Conservation (phyloP, 202 grass and related monocot genomes). For the Elaeis oleifera region DNA sequence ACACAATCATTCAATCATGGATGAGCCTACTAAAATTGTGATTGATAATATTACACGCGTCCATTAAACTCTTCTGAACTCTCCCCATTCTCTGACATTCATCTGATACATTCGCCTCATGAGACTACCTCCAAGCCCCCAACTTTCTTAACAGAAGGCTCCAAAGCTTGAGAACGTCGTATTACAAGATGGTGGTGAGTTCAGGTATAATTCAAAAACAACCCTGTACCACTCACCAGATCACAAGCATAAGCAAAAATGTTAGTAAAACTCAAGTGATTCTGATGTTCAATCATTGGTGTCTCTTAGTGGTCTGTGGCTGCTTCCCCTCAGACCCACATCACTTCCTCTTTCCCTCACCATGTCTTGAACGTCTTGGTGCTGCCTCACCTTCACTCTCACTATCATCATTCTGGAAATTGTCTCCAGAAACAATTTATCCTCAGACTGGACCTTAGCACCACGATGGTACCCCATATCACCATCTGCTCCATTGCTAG, state of each 20-base stretch:
- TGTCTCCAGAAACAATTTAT: slow-evolving; percentile 29
- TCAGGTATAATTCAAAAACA: too few species aligned
- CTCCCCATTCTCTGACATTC: too few species aligned
- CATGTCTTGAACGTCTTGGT: slow-evolving; percentile 61
- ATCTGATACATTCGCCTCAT: too few species aligned
- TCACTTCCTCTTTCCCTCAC: slow-evolving; percentile 21
- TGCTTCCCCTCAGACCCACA: slow-evolving; percentile 18
- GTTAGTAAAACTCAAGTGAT: neutral
- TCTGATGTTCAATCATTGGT: slow-evolving; percentile 1
- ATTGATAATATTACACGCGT: too few species aligned
- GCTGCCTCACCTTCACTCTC: slow-evolving; percentile 86
- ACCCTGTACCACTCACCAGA: too few species aligned
- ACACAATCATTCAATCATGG: too few species aligned
- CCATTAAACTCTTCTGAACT: too few species aligned
- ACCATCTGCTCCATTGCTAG: slow-evolving; percentile 30
- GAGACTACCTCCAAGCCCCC: too few species aligned
- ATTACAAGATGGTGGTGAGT: too few species aligned
- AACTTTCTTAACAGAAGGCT: too few species aligned
- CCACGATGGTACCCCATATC: slow-evolving; percentile 22
- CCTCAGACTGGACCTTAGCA: slow-evolving; percentile 36
- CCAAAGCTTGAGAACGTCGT: too few species aligned
- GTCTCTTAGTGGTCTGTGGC: neutral
- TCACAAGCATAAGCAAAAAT: neutral
- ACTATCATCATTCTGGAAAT: slow-evolving; percentile 49
- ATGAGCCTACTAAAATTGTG: too few species aligned